Conservation (phyloP, 2,329 filamentous ascomycete species). For the Fusarium dlaminii region DNA sequence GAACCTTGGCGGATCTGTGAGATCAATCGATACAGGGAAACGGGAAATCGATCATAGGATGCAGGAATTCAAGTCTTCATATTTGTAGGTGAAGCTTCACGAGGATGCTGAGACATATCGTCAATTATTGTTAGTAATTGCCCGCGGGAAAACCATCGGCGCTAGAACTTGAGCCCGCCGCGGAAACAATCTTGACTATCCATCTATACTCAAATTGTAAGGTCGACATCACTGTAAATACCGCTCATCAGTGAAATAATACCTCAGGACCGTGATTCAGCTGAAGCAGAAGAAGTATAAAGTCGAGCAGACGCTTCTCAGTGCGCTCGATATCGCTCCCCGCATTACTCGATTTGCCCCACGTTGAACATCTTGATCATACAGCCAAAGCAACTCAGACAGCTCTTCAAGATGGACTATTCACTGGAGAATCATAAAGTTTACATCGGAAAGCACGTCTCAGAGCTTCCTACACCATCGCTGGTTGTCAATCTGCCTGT, state of each 20-base stretch:
- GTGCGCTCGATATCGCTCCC: neutral
- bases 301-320: neutral
- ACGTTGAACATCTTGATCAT: slow-evolving; percentile 1
- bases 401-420: slow-evolving; percentile 36
- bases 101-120: neutral
- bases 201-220: neutral
- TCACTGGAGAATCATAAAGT: slow-evolving; percentile 44
- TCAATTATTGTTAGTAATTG: neutral
- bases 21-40: too few relatives aligned
- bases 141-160: slow-evolving; percentile 6
- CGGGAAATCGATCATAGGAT: too few relatives aligned
- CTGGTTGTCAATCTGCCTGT: slow-evolving; percentile 51
- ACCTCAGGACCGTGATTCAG: neutral
- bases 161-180: slow-evolving; percentile 6
- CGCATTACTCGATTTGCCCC: neutral
- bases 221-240: neutral
- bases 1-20: neutral
- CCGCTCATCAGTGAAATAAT: neutral
- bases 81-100: neutral
- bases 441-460: slow-evolving; percentile 48
- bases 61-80: too few relatives aligned
- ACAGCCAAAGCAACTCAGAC: neutral
- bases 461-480: slow-evolving; percentile 51
- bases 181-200: neutral
- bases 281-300: neutral